These are phyloP conservation scores for Kluyveromyces siamensis DNA, from an alignment of 805 yeast genomes.

Conservation along the genomic window DNA sequence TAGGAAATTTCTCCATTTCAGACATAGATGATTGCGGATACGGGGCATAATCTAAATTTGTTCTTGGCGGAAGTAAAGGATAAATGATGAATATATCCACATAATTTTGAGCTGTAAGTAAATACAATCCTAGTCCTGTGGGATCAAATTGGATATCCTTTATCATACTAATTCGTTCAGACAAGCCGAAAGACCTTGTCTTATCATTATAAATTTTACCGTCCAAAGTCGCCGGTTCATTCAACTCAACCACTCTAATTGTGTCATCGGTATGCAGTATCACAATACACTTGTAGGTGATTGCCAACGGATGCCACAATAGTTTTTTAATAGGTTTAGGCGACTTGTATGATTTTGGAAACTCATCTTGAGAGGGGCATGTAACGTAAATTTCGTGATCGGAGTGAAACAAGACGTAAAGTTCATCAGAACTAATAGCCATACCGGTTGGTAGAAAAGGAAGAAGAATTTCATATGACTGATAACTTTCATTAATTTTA, in stretches of 20 bases:
- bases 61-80: constrained; percentile 51
- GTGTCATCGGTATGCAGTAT: constrained; percentile 18
- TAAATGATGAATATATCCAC: constrained; percentile 47
- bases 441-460: background rate
- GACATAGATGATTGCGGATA: background rate
- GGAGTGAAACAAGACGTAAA: background rate
- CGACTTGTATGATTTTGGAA: background rate
- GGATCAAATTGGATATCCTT: constrained; percentile 17
- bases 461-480: background rate
- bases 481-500: background rate
- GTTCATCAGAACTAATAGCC: background rate
- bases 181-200: constrained; percentile 15
- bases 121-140: constrained; percentile 45
- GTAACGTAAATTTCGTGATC: background rate
- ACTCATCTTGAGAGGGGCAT: background rate
- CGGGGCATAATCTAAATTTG: constrained; percentile 27
- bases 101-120: constrained; percentile 41
- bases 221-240: background rate
- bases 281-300: constrained; percentile 14
- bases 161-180: constrained; percentile 15
- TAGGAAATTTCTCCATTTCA: constrained; percentile 29
- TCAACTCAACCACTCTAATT: constrained; percentile 16
- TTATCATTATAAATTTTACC: constrained; percentile 4
- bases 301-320: constrained; percentile 36
- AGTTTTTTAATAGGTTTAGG: constrained; percentile 29